A percentile compares a stretch with the other conserved stretches of the same genome.
Evolutionary conservation across 2,329 filamentous ascomycete genomes (phyloP).

Genomic region (Cladosporium sp.): DNA sequence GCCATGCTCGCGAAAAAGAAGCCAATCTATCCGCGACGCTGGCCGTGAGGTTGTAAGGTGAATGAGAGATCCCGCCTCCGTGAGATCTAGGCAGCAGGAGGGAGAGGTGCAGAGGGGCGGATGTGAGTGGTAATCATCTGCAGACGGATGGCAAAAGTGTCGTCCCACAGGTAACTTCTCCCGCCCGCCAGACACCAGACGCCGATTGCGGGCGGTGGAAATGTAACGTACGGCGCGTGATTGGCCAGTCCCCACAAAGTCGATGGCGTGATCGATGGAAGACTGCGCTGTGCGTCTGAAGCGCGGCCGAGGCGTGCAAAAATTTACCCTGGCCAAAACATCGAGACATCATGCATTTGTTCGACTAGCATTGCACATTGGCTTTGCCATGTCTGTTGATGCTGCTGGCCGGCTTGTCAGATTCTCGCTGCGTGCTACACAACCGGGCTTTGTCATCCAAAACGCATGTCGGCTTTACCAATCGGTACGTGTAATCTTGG

Average conservation of each 20-base stretch:
- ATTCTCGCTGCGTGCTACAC: too few relatives aligned
- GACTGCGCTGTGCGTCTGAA: not conserved
- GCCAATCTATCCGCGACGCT: slow-evolving; percentile 9
- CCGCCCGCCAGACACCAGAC: slow-evolving; percentile 1
- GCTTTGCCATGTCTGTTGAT: too few relatives aligned
- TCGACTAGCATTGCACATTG: too few relatives aligned
- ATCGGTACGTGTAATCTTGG: not conserved
- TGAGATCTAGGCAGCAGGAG: not conserved
- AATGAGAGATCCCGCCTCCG: not conserved
- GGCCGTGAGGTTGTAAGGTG: not conserved
- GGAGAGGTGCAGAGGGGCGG: slow-evolving; percentile 1
- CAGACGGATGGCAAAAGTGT: slow-evolving; percentile 9
- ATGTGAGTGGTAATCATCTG: slow-evolving; percentile 4
- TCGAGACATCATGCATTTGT: not conserved
- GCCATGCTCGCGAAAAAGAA: slow-evolving; percentile 22
- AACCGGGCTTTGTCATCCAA: not conserved
- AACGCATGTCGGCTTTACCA: not conserved
- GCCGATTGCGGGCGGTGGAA: slow-evolving; percentile 6
- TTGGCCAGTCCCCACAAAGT: not conserved
- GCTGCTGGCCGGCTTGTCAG: too few relatives aligned
- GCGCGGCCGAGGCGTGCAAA: not conserved
- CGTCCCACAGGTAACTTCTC: slow-evolving; percentile 4
- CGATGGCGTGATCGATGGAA: not conserved
- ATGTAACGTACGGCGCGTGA: not conserved
- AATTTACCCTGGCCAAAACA: not conserved